Conservation (phyloP, 1,284 basidiomycete genomes). For the Termitomyces sp. region DNA sequence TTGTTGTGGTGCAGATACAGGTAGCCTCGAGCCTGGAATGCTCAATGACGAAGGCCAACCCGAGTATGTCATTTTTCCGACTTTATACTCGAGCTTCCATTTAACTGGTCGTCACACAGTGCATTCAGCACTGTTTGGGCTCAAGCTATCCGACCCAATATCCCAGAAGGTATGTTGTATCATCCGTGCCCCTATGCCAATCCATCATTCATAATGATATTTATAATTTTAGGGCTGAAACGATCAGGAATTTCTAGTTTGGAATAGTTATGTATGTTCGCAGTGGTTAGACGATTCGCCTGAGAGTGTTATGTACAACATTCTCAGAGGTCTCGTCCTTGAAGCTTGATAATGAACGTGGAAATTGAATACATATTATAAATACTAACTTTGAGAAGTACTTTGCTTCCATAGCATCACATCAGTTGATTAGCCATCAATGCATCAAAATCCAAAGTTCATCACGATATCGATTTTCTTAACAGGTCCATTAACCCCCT, state of each 20-base stretch:
- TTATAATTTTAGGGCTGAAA: conserved; percentile 18
- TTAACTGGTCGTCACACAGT: conserved; percentile 19
- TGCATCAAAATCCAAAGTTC: too few relatives aligned
- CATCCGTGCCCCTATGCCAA: neutral
- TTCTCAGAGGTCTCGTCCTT: too few relatives aligned
- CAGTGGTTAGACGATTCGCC: too few relatives aligned
- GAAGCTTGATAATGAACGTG: too few relatives aligned
- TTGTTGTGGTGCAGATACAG: conserved; percentile 42
- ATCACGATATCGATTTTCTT: too few relatives aligned
- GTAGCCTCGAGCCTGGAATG: conserved; percentile 40
- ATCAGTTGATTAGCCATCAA: neutral
- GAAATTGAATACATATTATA: too few relatives aligned
- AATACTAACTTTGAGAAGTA: too few relatives aligned
- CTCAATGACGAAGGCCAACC: conserved; percentile 32
- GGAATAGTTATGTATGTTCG: neutral
- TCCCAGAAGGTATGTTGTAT: conserved; percentile 30
- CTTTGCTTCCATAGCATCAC: neutral
- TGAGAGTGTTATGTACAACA: too few relatives aligned
- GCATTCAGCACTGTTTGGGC: conserved; percentile 41
- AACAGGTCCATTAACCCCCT: too few relatives aligned
- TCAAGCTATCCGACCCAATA: conserved; percentile 37
- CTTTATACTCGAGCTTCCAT: neutral
- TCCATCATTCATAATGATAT: neutral
- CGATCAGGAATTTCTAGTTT: conserved; percentile 20
- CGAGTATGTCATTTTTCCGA: conserved; percentile 22